Base-by-base conservation (phyloP, 2,329 filamentous ascomycete genomes). In the Neodidymelliopsis sp. region DNA sequence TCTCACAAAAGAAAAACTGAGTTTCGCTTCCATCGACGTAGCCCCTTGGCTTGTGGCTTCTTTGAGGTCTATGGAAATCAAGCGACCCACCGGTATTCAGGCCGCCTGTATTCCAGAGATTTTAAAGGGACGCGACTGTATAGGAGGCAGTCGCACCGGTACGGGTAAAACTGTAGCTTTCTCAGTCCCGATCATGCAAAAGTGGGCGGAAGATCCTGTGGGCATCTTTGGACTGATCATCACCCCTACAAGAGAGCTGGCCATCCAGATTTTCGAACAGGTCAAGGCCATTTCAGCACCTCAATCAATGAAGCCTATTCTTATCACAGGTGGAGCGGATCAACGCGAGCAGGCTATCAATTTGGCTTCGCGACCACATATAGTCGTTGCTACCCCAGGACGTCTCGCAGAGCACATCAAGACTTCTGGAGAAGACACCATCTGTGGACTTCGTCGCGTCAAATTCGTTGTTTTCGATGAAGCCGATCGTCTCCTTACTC, bases 141-240 rank as follows among this genome's bases (percentile, higher is more conserved):
- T 99, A 62, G 94, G 94, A 67, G 92, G 92, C 27, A 96, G 90
- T 67, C 83, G 91, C 55, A 99, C 94, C 0, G 94, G 94, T 79
- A 97, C 93, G 10, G 94, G 94, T 75, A 99, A 99, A 78, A 99
- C 94, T 3, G 87, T 97, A 31, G 92, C 94, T 1, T 99, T 99
- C 73, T 90, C 93, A 1, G 91, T 92, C 8, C 94, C 94, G 0
- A 96, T 99, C 52, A 77, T 99, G 56, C 93, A 97, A 71, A 88
- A 88, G 73, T 97, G 92, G 91, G 86, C 93, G 2, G 84, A 91
- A 67, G 92, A 99, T 75, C 94, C 94, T 1, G 87, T 88, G 50
- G 94, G 91, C 31, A 93, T 97, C 62, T 99, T 90, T 72, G 93
- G 85, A 2, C 78, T 99, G 5, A 84, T 99, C 11, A 76, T 99